Evolutionary conservation across 2,329 filamentous ascomycete genomes (phyloP).

Genomic region (Aureobasidium zeae): DNA sequence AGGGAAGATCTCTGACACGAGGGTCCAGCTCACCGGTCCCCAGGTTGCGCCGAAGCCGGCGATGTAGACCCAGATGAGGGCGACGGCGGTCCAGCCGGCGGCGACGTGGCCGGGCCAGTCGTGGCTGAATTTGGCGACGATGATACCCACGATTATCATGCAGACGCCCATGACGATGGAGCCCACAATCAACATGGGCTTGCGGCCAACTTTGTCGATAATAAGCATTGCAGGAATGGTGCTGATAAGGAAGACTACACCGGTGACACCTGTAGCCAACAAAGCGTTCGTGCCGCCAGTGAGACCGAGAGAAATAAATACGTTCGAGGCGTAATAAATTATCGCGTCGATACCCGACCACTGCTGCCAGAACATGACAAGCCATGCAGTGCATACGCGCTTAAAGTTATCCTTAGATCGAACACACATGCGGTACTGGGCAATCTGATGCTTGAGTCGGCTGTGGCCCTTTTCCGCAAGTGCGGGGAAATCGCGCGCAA

Average conservation of each 20-base stretch:
- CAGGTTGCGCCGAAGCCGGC: constrained; percentile 67
- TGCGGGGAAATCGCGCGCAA: constrained; percentile 50
- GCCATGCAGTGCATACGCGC: constrained; percentile 50
- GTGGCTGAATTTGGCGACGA: constrained; percentile 6
- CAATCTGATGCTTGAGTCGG: constrained; percentile 41
- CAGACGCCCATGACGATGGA: constrained; percentile 10
- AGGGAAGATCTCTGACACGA: constrained; percentile 67
- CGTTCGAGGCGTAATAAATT: constrained; percentile 41
- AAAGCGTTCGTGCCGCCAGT: constrained; percentile 43
- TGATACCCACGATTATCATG: constrained; percentile 39
- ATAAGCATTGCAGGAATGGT: constrained; percentile 56
- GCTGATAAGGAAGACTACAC: constrained; percentile 59
- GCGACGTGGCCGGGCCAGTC: constrained; percentile 47
- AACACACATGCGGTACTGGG: constrained; percentile 50
- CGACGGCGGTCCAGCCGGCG: constrained; percentile 61
- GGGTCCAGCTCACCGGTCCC: constrained; percentile 63
- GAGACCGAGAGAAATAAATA: constrained; percentile 41
- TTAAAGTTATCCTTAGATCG: constrained; percentile 50
- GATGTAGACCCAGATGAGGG: constrained; percentile 63
- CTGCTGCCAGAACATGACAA: constrained; percentile 42
- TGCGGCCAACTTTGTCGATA: constrained; percentile 60
- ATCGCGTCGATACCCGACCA: constrained; percentile 43
- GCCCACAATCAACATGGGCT: constrained; percentile 40
- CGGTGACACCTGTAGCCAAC: constrained; percentile 61
- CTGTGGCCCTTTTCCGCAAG: constrained; percentile 47